Conservation (phyloP, 1,284 basidiomycete species). For the Cutaneotrichosporon cutaneum region DNA sequence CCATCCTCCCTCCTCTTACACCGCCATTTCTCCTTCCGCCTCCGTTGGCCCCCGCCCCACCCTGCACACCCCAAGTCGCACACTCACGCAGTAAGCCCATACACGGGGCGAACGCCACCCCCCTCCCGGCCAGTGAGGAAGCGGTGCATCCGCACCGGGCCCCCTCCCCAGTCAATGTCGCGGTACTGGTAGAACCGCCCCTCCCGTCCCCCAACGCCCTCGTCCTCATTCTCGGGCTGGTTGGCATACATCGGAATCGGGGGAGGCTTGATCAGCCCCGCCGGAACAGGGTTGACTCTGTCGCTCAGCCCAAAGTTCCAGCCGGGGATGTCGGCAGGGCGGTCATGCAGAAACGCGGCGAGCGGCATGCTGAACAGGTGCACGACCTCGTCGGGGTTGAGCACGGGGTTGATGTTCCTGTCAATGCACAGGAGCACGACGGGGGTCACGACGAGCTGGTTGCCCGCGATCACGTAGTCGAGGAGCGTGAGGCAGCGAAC, state of each 20-base stretch:
- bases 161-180: conserved; percentile 58
- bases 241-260: conserved; percentile 33
- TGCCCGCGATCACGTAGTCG: conserved; percentile 71
- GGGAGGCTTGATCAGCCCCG: conserved; percentile 25
- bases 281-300: conserved; percentile 26
- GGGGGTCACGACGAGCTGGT: conserved; percentile 71
- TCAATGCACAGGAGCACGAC: conserved; percentile 79
- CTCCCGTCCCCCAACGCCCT: conserved; percentile 37
- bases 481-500: conserved; percentile 71
- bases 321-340: conserved; percentile 60
- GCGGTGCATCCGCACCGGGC: conserved; percentile 62
- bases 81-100: conserved; percentile 71
- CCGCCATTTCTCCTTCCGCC: neutral
- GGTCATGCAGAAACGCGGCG: conserved; percentile 65
- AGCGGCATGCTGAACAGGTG: conserved; percentile 80
- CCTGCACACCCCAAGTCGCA: neutral
- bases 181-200: conserved; percentile 63
- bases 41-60: neutral
- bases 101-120: conserved; percentile 76
- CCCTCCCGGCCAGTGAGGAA: conserved; percentile 79
- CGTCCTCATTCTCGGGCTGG: conserved; percentile 1
- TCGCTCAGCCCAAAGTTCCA: conserved; percentile 44
- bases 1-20: too few relatives aligned
- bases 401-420: conserved; percentile 61
- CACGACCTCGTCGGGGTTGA: conserved; percentile 73